Percentiles rank a stretch among this genome's conserved stretches.
phyloP scores from a whole-genome alignment of 1,139 yeast species.

The Saccharomyces hybrid region DNA sequence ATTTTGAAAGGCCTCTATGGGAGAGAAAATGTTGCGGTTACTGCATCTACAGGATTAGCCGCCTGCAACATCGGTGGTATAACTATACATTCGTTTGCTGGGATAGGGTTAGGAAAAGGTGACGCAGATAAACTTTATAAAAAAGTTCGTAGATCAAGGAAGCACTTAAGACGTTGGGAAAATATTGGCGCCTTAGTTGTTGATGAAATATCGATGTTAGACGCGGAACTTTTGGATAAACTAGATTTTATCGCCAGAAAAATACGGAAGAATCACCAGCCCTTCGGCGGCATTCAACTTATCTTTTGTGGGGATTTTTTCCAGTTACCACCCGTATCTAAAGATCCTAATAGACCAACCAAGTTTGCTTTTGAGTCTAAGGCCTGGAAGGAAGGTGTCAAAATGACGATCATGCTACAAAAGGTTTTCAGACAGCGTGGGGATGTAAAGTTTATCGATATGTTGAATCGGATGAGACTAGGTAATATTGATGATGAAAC shows the following conservation, averaged over 20 bases:
- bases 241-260: slow-evolving; percentile 56
- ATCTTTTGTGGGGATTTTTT: slow-evolving; percentile 85
- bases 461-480: slow-evolving; percentile 80
- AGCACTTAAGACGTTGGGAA: slow-evolving; percentile 55
- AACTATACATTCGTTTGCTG: slow-evolving; percentile 79
- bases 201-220: slow-evolving; percentile 88
- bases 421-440: slow-evolving; percentile 91
- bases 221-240: slow-evolving; percentile 65
- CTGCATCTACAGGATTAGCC: slow-evolving; percentile 90
- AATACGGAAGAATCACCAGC: slow-evolving; percentile 43
- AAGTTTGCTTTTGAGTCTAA: slow-evolving; percentile 71
- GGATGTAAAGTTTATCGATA: slow-evolving; percentile 64
- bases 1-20: slow-evolving; percentile 44
- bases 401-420: slow-evolving; percentile 57
- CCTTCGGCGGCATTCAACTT: slow-evolving; percentile 87
- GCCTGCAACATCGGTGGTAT: slow-evolving; percentile 88
- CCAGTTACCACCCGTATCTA: slow-evolving; percentile 78
- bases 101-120: slow-evolving; percentile 69
- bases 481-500: slow-evolving; percentile 59
- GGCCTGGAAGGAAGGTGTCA: slow-evolving; percentile 63
- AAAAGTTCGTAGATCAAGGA: slow-evolving; percentile 49
- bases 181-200: slow-evolving; percentile 57
- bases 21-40: slow-evolving; percentile 58
- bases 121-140: slow-evolving; percentile 39
- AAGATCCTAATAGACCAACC: slow-evolving; percentile 26